These are phyloP conservation scores for Dendrobium huoshanense DNA, from an alignment of 106 monocot species.

Conservation along the genomic window DNA sequence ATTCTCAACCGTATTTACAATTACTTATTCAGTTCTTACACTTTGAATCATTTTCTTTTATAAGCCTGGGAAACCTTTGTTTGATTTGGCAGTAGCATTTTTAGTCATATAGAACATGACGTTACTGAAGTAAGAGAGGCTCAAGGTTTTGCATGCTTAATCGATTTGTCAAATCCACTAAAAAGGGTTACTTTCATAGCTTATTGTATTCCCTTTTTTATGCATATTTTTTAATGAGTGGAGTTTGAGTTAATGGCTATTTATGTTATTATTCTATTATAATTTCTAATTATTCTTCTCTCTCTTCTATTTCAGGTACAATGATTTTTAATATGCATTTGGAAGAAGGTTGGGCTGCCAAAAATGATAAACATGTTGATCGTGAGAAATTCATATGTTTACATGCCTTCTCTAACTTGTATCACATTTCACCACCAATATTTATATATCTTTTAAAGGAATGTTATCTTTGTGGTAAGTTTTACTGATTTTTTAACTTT, in stretches of 20 bases:
- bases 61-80: not conserved
- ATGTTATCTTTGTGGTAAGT: constrained; percentile 68
- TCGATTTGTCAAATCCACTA: not conserved
- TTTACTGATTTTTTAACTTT: constrained; percentile 3
- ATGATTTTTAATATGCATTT: constrained; percentile 2
- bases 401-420: constrained; percentile 80
- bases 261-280: not conserved
- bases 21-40: not conserved
- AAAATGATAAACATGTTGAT: constrained; percentile 20
- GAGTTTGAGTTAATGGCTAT: not conserved
- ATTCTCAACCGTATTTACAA: not conserved
- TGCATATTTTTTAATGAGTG: not conserved
- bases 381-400: constrained; percentile 31
- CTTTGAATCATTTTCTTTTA: not conserved
- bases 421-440: constrained; percentile 57
- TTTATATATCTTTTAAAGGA: constrained; percentile 91
- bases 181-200: not conserved
- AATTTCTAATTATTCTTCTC: not conserved
- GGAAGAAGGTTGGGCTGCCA: constrained; percentile 2
- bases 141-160: not conserved
- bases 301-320: constrained; percentile 5
- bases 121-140: not conserved
- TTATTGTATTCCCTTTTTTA: not conserved
- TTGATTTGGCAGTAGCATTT: not conserved
- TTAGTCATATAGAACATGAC: not conserved